A percentile compares a stretch with the other conserved stretches of the same genome.
phyloP scores from a whole-genome alignment of 495 filamentous ascomycete genomes.

The Penicillium flavigenum region DNA sequence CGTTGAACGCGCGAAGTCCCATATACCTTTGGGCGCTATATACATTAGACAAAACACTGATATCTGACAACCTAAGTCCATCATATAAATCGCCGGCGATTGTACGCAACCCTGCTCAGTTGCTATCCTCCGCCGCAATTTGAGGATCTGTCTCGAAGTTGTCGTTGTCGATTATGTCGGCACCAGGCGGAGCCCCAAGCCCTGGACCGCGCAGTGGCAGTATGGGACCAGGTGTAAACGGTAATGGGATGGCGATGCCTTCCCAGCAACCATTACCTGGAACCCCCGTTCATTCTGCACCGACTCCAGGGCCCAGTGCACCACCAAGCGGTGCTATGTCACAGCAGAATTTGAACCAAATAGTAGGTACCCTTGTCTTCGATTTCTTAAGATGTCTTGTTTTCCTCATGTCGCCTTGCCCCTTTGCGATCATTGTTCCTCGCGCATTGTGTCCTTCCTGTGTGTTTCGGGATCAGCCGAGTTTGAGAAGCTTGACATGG shows the following conservation, averaged over 20 bases:
- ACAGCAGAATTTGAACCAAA: conserved; percentile 91
- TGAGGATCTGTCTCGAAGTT: neutral
- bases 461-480: neutral
- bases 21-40: neutral
- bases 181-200: conserved; percentile 49
- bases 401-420: neutral
- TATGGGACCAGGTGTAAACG: conserved; percentile 45
- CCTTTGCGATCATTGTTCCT: neutral
- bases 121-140: neutral
- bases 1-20: neutral
- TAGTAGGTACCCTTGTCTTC: conserved; percentile 59
- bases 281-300: conserved; percentile 38
- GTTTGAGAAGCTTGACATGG: neutral
- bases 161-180: conserved; percentile 37
- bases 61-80: neutral
- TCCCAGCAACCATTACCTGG: conserved; percentile 48
- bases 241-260: conserved; percentile 51
- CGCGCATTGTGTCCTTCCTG: neutral
- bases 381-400: neutral
- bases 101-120: neutral
- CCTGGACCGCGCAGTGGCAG: conserved; percentile 52
- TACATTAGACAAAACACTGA: neutral
- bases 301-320: conserved; percentile 41
- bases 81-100: neutral
- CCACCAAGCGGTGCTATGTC: conserved; percentile 56